Evolutionary conservation across 1,284 basidiomycete genomes (phyloP), one percentile per base, ranked within the genome.

Genomic region (Ganoderma resinaceum): DNA sequence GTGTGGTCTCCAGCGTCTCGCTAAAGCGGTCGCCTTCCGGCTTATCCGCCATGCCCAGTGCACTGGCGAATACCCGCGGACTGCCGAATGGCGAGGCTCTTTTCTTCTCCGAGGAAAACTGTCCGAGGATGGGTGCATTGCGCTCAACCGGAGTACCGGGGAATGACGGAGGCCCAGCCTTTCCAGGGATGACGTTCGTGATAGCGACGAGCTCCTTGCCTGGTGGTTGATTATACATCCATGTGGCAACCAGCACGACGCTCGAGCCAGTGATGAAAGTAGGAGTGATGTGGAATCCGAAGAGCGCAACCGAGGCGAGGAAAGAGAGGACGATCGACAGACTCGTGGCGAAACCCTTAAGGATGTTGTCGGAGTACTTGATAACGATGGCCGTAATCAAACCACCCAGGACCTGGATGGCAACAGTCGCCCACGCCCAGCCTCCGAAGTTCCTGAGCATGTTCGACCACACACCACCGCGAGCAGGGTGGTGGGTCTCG

Each of bases 331-430:
- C 90, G 80, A 98, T 98, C 78, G 92, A 93, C 72, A 98, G 84
- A 73, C 92, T 95, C 5, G 96, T 97, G 16, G 97, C 97, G 77
- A 98, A 98, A 43, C 97, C 95, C 80, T 97, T 97, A 78, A 94
- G 85, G 75, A 95, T 95, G 81, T 95, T 95, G 80, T 95, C 93
- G 62, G 93, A 90, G 78, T 95, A 93, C 79, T 94, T 94, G 85
- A 94, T 94, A 61, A 94, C 92, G 78, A 94, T 82, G 2, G 96
- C 96, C 1, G 97, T 98, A 74, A 97, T 85, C 60, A 98, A 84
- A 2, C 97, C 96, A 23, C 96, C 96, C 38, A 96, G 80, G 11
- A 96, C 95, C 81, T 98, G 96, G 26, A 94, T 92, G 38, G 86
- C 80, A 49, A 98, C 95, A 0, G 96, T 97, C 29, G 91, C 92